Evolutionary conservation across 2,329 filamentous ascomycete genomes (phyloP), one percentile per base, ranked within the genome.

Genomic region (Stachybotrys elegans): DNA sequence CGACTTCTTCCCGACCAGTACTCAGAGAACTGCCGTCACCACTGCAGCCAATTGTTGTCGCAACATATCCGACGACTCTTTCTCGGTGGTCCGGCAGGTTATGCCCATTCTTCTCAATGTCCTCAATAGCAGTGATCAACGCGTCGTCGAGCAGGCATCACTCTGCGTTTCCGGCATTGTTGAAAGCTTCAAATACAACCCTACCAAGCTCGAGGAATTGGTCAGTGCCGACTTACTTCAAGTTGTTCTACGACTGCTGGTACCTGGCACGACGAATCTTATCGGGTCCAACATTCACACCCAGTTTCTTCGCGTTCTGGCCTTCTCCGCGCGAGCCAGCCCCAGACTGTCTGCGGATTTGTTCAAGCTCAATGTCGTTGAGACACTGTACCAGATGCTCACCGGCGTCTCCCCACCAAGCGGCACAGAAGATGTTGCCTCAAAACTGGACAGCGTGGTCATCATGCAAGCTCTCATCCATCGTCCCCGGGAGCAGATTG

Each of bases 391-490:
- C 60, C 93, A 98, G 65, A 97, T 98, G 34, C 70, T 98, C 40
- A 97, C 93, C 0, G 93, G 93, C 17, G 89, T 98, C 3, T 97
- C 93, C 0, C 91, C 93, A 2, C 93, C 93, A 1, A 79, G 75
- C 49, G 87, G 85, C 25, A 83, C 78, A 2, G 83, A 90, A 27
- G 84, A 92, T 61, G 79, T 89, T 45, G 86, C 83, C 22, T 85
- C 81, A 29, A 95, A 94, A 67, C 85, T 97, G 51, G 92, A 97
- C 65, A 95, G 90, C 59, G 92, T 97, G 44, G 81, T 98, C 37
- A 93, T 98, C 57, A 98, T 98, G 94, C 93, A 98, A 68, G 90
- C 94, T 29, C 75, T 98, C 50, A 95, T 98, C 42, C 93, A 97
- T 60, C 84, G 92, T 32, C 93, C 93, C 6, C 84, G 91, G 45